Base-by-base conservation (phyloP, 176 grass and related monocot genomes). In the Olyra latifolia region DNA sequence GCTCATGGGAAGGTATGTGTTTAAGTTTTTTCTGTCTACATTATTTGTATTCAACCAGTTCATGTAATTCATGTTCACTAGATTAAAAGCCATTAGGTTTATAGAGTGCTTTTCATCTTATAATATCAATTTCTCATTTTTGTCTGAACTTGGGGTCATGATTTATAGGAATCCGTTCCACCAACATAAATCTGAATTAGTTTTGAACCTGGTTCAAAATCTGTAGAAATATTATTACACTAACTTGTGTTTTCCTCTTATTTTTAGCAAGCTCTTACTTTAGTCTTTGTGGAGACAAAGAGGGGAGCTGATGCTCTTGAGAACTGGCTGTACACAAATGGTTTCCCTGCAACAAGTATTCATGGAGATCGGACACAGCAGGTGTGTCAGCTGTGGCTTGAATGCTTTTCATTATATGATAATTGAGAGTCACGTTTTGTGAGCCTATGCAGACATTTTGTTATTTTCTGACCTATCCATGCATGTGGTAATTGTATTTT, bases 261-360 rank as follows among this genome's bases (percentile, higher is more conserved):
- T 39, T 14, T 85, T 69, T 86, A 97, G 95, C 87, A 92, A 80
- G 16, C 87, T 68, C 87, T 97, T 56, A 97, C 95, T 71, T 78
- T 97, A 44, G 95, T 97, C 23, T 97, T 97, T 77, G 95, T 97
- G 82, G 95, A 97, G 80, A 97, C 95, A 57, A 97, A 97, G 88
- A 90, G 89, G 56, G 91, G 95, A 12, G 95, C 95, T 82, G 95
- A 97, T 90, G 84, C 95, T 70, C 77, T 97, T 50, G 95, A 97
- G 80, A 83, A 92, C 85, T 97, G 95, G 95, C 73, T 97, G 69
- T 97, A 66, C 77, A 94, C 71, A 79, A 97, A 97, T 2, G 89
- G 87, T 6, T 97, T 97, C 55, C 95, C 95, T 80, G 95, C 95
- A 71, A 92, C 95, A 77, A 94, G 91, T 74, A 97, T 97, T 89